Conservation (phyloP, 441 rosid species). For the Populus tomentosa region DNA sequence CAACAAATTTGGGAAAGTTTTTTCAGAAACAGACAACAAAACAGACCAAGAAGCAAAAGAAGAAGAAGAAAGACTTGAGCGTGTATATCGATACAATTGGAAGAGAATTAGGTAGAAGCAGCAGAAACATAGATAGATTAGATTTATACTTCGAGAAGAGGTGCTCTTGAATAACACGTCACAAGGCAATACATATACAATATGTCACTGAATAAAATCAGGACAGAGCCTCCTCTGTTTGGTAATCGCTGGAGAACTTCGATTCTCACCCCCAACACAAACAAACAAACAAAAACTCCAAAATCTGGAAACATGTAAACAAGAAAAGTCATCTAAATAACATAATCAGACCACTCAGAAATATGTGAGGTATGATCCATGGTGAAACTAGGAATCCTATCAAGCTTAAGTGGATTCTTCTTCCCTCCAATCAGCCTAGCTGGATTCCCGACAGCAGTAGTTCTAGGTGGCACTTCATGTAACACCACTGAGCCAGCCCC, state of each 20-base stretch:
- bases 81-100: neutral
- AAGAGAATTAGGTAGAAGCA: neutral
- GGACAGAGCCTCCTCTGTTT: constrained; percentile 2
- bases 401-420: constrained; percentile 53
- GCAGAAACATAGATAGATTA: neutral
- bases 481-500: constrained; percentile 87
- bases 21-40: neutral
- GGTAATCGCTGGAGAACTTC: constrained; percentile 26
- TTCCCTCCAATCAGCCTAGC: constrained; percentile 81
- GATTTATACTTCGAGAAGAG: neutral
- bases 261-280: constrained; percentile 18
- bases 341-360: constrained; percentile 78
- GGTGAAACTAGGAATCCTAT: constrained; percentile 61
- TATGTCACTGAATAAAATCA: neutral
- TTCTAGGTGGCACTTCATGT: constrained; percentile 67
- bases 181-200: neutral
- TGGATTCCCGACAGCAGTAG: constrained; percentile 89
- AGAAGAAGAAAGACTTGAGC: neutral
- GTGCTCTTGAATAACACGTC: neutral
- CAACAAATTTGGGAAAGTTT: too few relatives aligned
- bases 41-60: neutral
- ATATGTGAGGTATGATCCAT: constrained; percentile 82
- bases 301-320: neutral
- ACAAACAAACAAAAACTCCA: neutral
- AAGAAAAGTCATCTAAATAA: constrained; percentile 33